Evolutionary conservation across 306 rosid genomes (phyloP), one percentile per base, ranked within the genome.

Genomic region (Ceratonia siliqua): DNA sequence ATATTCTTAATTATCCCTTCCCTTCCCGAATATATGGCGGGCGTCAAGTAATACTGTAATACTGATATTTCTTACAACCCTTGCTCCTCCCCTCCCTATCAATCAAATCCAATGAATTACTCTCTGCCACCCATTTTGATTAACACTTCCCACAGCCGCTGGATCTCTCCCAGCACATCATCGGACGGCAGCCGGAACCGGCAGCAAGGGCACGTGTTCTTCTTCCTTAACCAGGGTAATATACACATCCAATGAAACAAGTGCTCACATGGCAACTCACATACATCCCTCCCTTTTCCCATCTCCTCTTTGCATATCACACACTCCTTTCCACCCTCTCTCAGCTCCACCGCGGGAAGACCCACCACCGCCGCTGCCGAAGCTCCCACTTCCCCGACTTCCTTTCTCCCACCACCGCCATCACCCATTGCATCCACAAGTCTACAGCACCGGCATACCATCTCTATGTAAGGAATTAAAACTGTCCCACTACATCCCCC

Each of bases 201-300:
- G 50, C 98, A 94, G 53, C 87, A 89, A 6, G 98, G 98, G 73
- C 98, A 94, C 64, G 97, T 94, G 94, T 89, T 90, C 72, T 74
- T 89, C 83, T 83, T 87, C 57, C 83, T 84, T 13, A 94, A 71
- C 98, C 98, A 94, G 1, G 91, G 91, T 64, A 94, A 74, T 32
- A 94, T 77, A 50, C 98, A 94, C 72, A 74, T 82, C 98, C 98
- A 87, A 61, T 91, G 98, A 80, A 91, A 94, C 89, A 78, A 74
- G 33, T 94, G 98, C 79, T 74, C 83, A 53, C 98, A 94, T 42
- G 98, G 97, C 83, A 94, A 57, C 54, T 87, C 84, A 30, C 98
- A 94, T 53, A 87, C 91, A 14, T 91, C 96, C 71, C 91, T 89
- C 62, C 91, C 90, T 20, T 62, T 79, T 24, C 63, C 3, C 96